phyloP scores from a whole-genome alignment of 2,329 filamentous ascomycete species.

The Trichophyton benhamiae region DNA sequence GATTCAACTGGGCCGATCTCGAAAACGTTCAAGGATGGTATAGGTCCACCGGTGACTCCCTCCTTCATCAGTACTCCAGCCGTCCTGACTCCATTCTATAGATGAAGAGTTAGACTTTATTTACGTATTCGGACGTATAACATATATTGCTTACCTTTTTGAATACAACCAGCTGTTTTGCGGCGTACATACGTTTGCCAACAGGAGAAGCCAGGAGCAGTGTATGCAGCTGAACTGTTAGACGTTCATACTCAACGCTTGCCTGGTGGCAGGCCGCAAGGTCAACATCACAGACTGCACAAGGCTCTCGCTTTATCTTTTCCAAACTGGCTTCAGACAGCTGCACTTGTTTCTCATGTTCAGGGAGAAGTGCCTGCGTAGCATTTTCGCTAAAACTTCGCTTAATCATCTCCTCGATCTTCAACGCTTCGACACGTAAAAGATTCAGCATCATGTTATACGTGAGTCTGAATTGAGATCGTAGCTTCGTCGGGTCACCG shows the following conservation, averaged over 20 bases:
- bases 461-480: slow-evolving; percentile 90
- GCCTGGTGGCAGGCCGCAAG: slow-evolving; percentile 72
- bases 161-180: slow-evolving; percentile 69
- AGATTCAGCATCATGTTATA: slow-evolving; percentile 99
- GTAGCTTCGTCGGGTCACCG: slow-evolving; percentile 84
- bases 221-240: slow-evolving; percentile 71
- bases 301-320: slow-evolving; percentile 77
- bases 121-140: neutral
- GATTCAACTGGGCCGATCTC: slow-evolving; percentile 60
- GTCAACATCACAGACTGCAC: slow-evolving; percentile 65
- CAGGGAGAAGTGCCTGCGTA: slow-evolving; percentile 82
- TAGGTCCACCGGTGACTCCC: slow-evolving; percentile 53
- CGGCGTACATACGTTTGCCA: slow-evolving; percentile 64
- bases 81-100: slow-evolving; percentile 63
- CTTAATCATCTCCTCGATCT: slow-evolving; percentile 99
- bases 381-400: slow-evolving; percentile 97
- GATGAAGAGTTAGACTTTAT: slow-evolving; percentile 13
- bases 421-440: slow-evolving; percentile 84
- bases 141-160: slow-evolving; percentile 39
- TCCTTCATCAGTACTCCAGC: slow-evolving; percentile 70
- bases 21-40: slow-evolving; percentile 62
- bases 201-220: slow-evolving; percentile 67
- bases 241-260: slow-evolving; percentile 62
- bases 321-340: slow-evolving; percentile 81
- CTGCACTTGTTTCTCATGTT: slow-evolving; percentile 91